These are phyloP conservation scores for Areca catechu DNA, from an alignment of 176 grass and related monocot genomes.

Conservation along the genomic window DNA sequence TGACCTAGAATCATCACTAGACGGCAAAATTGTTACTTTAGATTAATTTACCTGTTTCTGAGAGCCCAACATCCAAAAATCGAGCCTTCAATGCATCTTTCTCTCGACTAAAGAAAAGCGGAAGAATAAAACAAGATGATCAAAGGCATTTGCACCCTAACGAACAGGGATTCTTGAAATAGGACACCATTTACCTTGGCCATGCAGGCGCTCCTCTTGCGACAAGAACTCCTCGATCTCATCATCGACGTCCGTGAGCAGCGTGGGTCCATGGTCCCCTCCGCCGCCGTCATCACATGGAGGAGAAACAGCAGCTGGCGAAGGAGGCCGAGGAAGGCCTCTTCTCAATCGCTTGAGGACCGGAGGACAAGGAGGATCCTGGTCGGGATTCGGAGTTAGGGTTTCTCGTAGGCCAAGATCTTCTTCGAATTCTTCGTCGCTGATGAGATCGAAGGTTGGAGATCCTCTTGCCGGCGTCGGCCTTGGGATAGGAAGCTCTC, in stretches of 20 bases:
- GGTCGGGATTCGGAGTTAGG: not conserved
- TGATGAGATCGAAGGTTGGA: conserved; percentile 35
- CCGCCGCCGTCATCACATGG: conserved; percentile 13
- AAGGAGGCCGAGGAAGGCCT: conserved; percentile 19
- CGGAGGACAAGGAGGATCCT: not conserved
- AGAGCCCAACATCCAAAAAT: too few species aligned
- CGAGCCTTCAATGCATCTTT: too few species aligned
- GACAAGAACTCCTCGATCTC: conserved; percentile 51
- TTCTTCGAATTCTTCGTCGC: conserved; percentile 18
- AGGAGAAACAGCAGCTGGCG: conserved; percentile 2
- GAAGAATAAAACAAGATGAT: too few species aligned
- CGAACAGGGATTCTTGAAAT: not conserved
- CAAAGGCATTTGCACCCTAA: too few species aligned
- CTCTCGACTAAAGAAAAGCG: too few species aligned
- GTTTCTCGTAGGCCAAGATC: conserved; percentile 2
- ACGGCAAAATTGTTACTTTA: too few species aligned
- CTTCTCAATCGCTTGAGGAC: conserved; percentile 47
- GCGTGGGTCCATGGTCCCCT: not conserved
- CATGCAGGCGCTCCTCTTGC: conserved; percentile 28
- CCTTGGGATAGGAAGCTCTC: conserved; percentile 4
- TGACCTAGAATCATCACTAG: too few species aligned
- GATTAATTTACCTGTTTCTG: too few species aligned
- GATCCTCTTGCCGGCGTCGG: conserved; percentile 1
- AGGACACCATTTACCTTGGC: conserved; percentile 22
- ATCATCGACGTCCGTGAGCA: conserved; percentile 32